phyloP scores from a whole-genome alignment of 2,329 filamentous ascomycete species.

The Penicillium sp. region DNA sequence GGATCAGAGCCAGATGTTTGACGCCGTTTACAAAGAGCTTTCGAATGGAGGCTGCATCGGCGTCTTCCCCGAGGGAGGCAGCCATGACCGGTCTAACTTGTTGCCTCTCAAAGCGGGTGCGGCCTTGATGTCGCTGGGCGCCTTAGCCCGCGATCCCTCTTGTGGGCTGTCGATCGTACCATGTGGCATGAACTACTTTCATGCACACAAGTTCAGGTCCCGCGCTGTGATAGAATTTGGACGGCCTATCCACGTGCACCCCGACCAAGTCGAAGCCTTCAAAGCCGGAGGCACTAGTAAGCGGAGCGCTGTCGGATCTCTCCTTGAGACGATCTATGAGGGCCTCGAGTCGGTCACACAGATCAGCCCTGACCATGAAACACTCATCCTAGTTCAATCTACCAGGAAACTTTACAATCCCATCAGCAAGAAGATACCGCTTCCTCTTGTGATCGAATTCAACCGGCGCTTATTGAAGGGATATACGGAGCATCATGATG shows the following conservation, averaged over 20 bases:
- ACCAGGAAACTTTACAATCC: slow-evolving; percentile 86
- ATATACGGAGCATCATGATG: slow-evolving; percentile 83
- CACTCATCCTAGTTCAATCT: slow-evolving; percentile 86
- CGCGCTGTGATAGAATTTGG: slow-evolving; percentile 95
- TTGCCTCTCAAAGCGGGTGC: slow-evolving; percentile 89
- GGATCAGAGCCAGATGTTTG: slow-evolving; percentile 85
- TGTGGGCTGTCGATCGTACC: slow-evolving; percentile 92
- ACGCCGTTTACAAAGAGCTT: slow-evolving; percentile 82
- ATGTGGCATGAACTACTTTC: slow-evolving; percentile 99
- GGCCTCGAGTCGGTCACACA: slow-evolving; percentile 81
- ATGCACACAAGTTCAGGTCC: slow-evolving; percentile 96
- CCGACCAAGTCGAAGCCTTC: slow-evolving; percentile 79
- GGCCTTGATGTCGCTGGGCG: slow-evolving; percentile 90
- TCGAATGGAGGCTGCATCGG: slow-evolving; percentile 82
- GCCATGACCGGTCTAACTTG: slow-evolving; percentile 85
- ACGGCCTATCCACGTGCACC: slow-evolving; percentile 74
- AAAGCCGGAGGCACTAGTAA: slow-evolving; percentile 59
- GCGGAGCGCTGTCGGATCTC: slow-evolving; percentile 22
- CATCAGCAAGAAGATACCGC: slow-evolving; percentile 81
- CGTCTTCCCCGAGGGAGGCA: slow-evolving; percentile 92
- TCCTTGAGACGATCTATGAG: slow-evolving; percentile 75
- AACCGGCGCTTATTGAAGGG: slow-evolving; percentile 83
- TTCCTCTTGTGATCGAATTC: slow-evolving; percentile 87
- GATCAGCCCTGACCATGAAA: slow-evolving; percentile 86
- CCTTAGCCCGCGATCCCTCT: slow-evolving; percentile 72